Evolutionary conservation across 2,329 filamentous ascomycete species (phyloP).

Genomic region (Aquanectria penicillioides): DNA sequence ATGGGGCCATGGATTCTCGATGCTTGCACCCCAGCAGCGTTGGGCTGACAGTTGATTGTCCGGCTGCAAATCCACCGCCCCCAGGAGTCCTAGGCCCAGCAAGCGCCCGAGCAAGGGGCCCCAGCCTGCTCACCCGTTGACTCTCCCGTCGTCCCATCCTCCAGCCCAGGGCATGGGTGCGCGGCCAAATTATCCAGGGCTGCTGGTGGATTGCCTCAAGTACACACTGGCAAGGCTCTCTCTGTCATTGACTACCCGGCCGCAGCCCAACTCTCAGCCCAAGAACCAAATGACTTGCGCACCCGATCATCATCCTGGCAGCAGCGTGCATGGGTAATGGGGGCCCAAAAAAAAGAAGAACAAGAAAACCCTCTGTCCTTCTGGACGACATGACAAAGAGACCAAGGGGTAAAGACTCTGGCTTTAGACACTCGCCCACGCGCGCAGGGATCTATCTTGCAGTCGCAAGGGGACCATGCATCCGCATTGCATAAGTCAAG

Average conservation of each 20-base stretch:
- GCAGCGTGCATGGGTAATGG: background rate
- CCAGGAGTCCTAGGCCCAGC: background rate
- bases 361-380: background rate
- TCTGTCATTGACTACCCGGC: background rate
- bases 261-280: conserved; percentile 11
- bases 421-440: background rate
- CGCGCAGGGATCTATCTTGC: conserved; percentile 22
- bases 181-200: conserved; percentile 25
- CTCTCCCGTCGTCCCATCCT: conserved; percentile 15
- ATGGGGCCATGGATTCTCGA: conserved; percentile 2
- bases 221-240: conserved; percentile 5
- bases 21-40: background rate
- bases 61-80: background rate
- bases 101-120: conserved; percentile 6
- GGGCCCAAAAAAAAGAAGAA: too few species aligned
- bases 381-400: background rate
- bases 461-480: conserved; percentile 18
- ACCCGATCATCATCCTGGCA: background rate
- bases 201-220: conserved; percentile 18
- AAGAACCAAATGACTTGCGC: conserved; percentile 1
- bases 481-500: conserved; percentile 16
- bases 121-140: too few species aligned
- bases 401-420: conserved; percentile 1
- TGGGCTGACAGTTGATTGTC: background rate
- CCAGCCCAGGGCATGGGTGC: conserved; percentile 20